These are phyloP conservation scores for Entophlyctis luteolus DNA, from an alignment of 192 early-diverging fungal species.

Conservation along the genomic window DNA sequence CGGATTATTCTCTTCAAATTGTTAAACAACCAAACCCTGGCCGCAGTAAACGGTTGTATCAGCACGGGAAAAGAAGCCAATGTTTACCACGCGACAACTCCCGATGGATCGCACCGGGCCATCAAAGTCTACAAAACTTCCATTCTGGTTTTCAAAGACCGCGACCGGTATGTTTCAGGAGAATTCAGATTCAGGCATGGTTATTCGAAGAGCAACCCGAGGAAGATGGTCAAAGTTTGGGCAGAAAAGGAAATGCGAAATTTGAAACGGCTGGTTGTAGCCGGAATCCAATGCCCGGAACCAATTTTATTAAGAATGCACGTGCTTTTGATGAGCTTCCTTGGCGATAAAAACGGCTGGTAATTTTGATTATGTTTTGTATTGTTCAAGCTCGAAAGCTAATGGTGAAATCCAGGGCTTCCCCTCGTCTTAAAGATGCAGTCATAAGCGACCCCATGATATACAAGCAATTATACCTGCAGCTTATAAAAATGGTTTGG, in stretches of 20 bases:
- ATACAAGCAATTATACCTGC: slow-evolving; percentile 74
- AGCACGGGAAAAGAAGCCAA: slow-evolving; percentile 99
- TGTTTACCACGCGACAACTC: slow-evolving; percentile 93
- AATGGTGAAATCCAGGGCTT: slow-evolving; percentile 74
- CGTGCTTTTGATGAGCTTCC: slow-evolving; percentile 91
- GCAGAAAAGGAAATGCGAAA: slow-evolving; percentile 99
- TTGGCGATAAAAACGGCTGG: slow-evolving; percentile 89
- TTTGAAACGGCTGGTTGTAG: slow-evolving; percentile 79
- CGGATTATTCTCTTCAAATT: slow-evolving; percentile 96
- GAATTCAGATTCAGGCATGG: slow-evolving; percentile 94
- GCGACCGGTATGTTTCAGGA: slow-evolving; percentile 93
- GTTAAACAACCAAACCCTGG: slow-evolving; percentile 82
- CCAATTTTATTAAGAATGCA: slow-evolving; percentile 84
- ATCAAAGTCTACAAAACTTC: slow-evolving; percentile 99
- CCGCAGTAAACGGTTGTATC: slow-evolving; percentile 94
- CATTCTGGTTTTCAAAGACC: slow-evolving; percentile 96
- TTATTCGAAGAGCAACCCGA: slow-evolving; percentile 87
- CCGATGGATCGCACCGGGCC: slow-evolving; percentile 74
- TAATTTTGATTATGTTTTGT: slow-evolving; percentile 7
- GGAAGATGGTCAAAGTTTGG: slow-evolving; percentile 99
- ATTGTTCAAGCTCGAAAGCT: background rate
- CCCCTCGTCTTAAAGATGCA: slow-evolving; percentile 92
- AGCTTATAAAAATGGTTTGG: slow-evolving; percentile 83
- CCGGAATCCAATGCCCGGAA: slow-evolving; percentile 87
- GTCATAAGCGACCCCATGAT: slow-evolving; percentile 61